Conservation (phyloP, 225 moss, liverwort and hornwort genomes). For the Physcomitrellopsis africana region DNA sequence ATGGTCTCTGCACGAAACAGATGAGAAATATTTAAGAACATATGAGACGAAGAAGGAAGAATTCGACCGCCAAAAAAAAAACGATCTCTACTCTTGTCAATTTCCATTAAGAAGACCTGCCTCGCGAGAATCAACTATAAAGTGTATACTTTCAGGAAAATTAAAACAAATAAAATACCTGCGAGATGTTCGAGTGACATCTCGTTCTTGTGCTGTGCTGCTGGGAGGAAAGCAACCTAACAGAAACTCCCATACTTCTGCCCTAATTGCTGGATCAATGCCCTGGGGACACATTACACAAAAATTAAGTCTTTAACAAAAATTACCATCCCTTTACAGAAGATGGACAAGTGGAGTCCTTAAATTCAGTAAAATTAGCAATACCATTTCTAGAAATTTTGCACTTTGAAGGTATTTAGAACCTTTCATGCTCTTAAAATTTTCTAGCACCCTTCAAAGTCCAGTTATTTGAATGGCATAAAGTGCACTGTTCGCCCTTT, state of each 20-base stretch:
- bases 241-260: constrained; percentile 97
- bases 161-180: constrained; percentile 53
- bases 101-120: too few relatives aligned
- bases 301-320: constrained; percentile 11
- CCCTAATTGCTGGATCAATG: constrained; percentile 88
- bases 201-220: constrained; percentile 81
- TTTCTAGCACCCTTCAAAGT: too few relatives aligned
- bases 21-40: too few relatives aligned
- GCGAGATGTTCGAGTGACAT: constrained; percentile 83
- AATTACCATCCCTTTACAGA: not conserved
- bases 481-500: not conserved
- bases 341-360: not conserved
- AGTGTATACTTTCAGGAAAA: not conserved
- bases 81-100: too few relatives aligned
- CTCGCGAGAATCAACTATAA: too few relatives aligned
- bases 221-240: constrained; percentile 80
- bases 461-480: too few relatives aligned
- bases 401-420: too few relatives aligned
- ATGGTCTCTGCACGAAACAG: constrained; percentile 61
- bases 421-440: too few relatives aligned
- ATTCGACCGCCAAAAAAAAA: too few relatives aligned
- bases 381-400: too few relatives aligned
- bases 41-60: too few relatives aligned
- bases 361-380: not conserved
- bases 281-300: constrained; percentile 57